phyloP scores from a whole-genome alignment of 768 basidiomycete species.

The Lentinula sp. region DNA sequence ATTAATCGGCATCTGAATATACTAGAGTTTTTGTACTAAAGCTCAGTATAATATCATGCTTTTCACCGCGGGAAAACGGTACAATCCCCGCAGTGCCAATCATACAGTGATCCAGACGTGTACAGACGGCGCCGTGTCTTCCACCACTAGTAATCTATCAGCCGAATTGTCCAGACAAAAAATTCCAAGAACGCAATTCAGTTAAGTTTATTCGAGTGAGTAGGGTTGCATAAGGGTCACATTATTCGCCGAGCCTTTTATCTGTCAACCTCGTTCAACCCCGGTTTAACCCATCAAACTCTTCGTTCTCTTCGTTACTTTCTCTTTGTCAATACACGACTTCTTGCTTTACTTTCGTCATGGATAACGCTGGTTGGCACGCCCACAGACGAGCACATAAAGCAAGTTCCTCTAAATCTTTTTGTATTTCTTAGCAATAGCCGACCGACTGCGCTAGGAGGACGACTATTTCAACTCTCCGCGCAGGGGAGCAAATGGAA shows the following conservation, averaged over 20 bases:
- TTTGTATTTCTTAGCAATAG: background rate
- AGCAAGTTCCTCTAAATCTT: constrained; percentile 28
- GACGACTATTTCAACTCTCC: constrained; percentile 18
- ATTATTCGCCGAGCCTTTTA: constrained; percentile 1
- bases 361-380: constrained; percentile 79
- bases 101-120: background rate
- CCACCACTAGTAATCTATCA: background rate
- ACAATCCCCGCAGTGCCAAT: no score
- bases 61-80: no score
- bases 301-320: background rate
- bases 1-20: no score
- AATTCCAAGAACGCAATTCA: background rate
- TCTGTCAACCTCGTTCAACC: background rate
- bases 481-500: constrained; percentile 41
- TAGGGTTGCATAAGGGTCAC: background rate
- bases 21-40: no score
- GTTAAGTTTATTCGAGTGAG: background rate
- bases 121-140: no score
- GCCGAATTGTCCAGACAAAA: background rate
- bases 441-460: constrained; percentile 16
- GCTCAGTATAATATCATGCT: no score
- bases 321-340: constrained; percentile 40
- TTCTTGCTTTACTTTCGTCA: constrained; percentile 19
- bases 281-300: background rate
- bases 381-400: constrained; percentile 57